Conservation (phyloP, 2,329 filamentous ascomycete species). For the Venturia asperata region DNA sequence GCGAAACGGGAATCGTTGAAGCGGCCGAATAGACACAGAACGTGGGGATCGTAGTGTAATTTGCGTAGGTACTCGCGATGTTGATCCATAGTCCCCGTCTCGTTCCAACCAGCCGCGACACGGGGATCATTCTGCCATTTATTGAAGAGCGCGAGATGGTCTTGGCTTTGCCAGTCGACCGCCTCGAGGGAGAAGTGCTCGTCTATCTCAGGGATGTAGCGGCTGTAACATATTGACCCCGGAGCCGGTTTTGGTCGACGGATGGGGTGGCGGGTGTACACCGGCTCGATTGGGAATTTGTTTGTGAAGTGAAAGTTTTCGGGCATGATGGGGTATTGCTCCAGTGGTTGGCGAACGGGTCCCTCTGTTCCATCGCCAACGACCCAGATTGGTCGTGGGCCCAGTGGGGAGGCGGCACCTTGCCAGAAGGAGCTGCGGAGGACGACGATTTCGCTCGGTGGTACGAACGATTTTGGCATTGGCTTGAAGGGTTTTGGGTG, state of each 20-base stretch:
- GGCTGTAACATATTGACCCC: constrained; percentile 66
- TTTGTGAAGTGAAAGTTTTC: constrained; percentile 40
- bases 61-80: constrained; percentile 64
- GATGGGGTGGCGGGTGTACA: constrained; percentile 61
- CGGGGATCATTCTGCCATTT: constrained; percentile 79
- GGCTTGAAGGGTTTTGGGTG: constrained; percentile 25
- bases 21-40: constrained; percentile 60
- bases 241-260: constrained; percentile 65
- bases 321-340: constrained; percentile 28
- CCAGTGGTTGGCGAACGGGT: constrained; percentile 21
- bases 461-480: constrained; percentile 28
- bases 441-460: constrained; percentile 22
- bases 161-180: constrained; percentile 56
- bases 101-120: constrained; percentile 72
- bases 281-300: constrained; percentile 39
- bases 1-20: constrained; percentile 67
- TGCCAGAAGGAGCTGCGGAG: constrained; percentile 35
- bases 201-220: constrained; percentile 67
- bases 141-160: constrained; percentile 66
- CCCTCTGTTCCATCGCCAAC: constrained; percentile 24
- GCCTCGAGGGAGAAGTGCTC: constrained; percentile 74
- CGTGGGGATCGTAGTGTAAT: constrained; percentile 64
- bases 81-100: constrained; percentile 67
- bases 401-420: constrained; percentile 38
- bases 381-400: constrained; percentile 35